Evolutionary conservation across 129 eudicot species (phyloP), one percentile per base, ranked within the genome.

Genomic region (Scalesia atractyloides): DNA sequence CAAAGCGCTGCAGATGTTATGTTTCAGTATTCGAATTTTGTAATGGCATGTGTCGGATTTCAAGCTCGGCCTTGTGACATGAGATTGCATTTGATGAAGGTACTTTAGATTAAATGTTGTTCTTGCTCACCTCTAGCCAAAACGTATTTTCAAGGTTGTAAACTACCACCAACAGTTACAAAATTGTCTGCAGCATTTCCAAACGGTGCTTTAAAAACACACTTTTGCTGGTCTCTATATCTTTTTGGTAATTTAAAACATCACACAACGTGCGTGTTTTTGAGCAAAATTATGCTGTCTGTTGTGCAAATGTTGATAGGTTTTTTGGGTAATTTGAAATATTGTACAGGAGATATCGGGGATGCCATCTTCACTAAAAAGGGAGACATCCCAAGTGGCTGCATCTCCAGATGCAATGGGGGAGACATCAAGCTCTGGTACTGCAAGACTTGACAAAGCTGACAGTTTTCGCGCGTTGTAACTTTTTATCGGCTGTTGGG

Each of bases 11-110:
- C 93, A 8, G 97, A 94, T 86, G 97, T 90, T 62, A 34, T 84
- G 74, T 86, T 74, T 57, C 87, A 87, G 10, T 94, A 94, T 75
- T 94, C 98, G 13, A 86, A 78, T 50, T 94, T 94, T 82, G 96
- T 78, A 24, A 71, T 88, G 88, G 95, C 91, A 5, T 90, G 97
- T 68, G 82, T 94, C 26, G 98, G 98, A 53, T 84, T 83, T 81
- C 96, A 89, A 75, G 89, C 79, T 72, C 92, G 96, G 49, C 97
- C 98, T 63, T 90, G 96, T 73, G 97, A 94, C 80, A 57, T 94
- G 77, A 90, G 98, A 76, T 74, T 94, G 89, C 98, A 94, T 84
- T 83, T 94, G 68, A 94, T 94, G 98, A 94, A 94, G 97, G 97
- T 94, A 84, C 30, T 49, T 19, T 14, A 3, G 3, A 48, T 64